Evolutionary conservation across 1,139 yeast species (phyloP).

Genomic region (Candida neerlandica): DNA sequence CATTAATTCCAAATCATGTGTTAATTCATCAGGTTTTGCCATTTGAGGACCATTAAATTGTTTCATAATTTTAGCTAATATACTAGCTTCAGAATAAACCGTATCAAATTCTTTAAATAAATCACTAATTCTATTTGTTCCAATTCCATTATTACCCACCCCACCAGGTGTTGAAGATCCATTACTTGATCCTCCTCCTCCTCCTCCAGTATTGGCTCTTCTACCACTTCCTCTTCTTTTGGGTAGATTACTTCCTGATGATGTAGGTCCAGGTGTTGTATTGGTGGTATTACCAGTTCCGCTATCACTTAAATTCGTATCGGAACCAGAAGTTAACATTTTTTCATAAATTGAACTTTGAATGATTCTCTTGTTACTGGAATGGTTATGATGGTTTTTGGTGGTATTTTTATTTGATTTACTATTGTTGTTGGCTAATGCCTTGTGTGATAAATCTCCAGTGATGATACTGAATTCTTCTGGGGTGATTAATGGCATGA

Average conservation of each 20-base stretch:
- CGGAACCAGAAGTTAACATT: slow-evolving; percentile 45
- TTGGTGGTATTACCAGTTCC: slow-evolving; percentile 13
- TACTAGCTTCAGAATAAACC: slow-evolving; percentile 38
- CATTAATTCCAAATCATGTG: slow-evolving; percentile 38
- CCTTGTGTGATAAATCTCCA: slow-evolving; percentile 37
- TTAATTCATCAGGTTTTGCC: slow-evolving; percentile 38
- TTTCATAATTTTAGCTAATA: slow-evolving; percentile 49
- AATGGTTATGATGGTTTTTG: slow-evolving; percentile 18
- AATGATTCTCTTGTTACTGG: slow-evolving; percentile 41
- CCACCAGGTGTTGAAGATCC: not conserved
- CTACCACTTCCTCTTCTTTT: slow-evolving; percentile 10
- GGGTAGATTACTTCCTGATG: not conserved
- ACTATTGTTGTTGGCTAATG: slow-evolving; percentile 18
- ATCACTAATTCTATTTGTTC: slow-evolving; percentile 7
- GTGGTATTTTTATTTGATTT: slow-evolving; percentile 8
- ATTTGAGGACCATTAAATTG: slow-evolving; percentile 46
- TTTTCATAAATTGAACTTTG: slow-evolving; percentile 43
- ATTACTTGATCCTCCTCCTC: not conserved
- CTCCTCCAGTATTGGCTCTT: slow-evolving; percentile 5
- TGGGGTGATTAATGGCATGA: slow-evolving; percentile 43
- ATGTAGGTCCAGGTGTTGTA: slow-evolving; percentile 12
- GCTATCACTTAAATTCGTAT: slow-evolving; percentile 29
- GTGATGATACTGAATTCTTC: slow-evolving; percentile 45
- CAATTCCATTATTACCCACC: not conserved
- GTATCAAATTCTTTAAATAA: slow-evolving; percentile 15